Evolutionary conservation across 352 stramenopile species (phyloP).

Genomic region (Stephanocyclus meneghinianus): DNA sequence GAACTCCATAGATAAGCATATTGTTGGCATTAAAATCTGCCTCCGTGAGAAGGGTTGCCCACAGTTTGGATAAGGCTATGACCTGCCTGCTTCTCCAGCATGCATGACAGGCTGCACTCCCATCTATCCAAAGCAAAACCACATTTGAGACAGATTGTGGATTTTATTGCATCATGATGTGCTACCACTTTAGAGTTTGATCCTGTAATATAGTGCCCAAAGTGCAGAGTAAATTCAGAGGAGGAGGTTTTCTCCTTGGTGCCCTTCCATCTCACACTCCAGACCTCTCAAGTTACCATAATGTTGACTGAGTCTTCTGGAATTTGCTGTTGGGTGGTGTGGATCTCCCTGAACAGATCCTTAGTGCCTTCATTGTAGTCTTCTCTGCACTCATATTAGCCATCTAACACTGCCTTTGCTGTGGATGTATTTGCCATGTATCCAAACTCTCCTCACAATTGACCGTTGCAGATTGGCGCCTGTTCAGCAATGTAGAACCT

Average conservation of each 20-base stretch:
- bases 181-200: too few relatives aligned
- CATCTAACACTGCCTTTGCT: too few relatives aligned
- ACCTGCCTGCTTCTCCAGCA: neutral
- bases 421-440: too few relatives aligned
- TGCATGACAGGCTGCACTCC: neutral
- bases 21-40: too few relatives aligned
- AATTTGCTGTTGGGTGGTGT: neutral
- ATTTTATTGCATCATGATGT: neutral
- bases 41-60: too few relatives aligned
- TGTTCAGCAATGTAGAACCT: neutral
- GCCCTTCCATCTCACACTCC: neutral
- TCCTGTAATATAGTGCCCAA: too few relatives aligned
- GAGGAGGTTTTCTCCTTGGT: neutral
- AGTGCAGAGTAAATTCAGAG: too few relatives aligned
- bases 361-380: neutral
- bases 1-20: neutral
- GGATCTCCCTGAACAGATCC: neutral
- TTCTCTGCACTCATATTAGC: too few relatives aligned
- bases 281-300: neutral
- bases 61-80: neutral
- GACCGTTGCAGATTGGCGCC: neutral
- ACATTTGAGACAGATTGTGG: neutral
- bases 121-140: neutral
- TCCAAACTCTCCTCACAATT: too few relatives aligned
- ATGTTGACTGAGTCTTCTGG: neutral